Evolutionary conservation across 1,284 basidiomycete genomes (phyloP), one percentile per base, ranked within the genome.

Genomic region (Tilletia walkeri): DNA sequence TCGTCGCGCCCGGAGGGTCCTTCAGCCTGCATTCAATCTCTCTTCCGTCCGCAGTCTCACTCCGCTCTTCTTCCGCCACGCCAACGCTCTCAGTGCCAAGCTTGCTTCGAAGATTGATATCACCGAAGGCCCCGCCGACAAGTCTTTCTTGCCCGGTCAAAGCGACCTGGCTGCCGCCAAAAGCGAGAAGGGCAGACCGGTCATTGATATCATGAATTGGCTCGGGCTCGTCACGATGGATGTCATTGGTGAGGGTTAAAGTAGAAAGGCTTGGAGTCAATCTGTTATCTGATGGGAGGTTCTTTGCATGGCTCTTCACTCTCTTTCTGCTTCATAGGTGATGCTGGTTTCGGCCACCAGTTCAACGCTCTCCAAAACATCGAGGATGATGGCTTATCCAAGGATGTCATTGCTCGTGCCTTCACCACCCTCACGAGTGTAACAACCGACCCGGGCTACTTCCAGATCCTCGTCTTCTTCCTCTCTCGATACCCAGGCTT

Each of bases 11-110:
- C 63, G 79, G 2, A 77, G 78, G 45, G 75, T 82, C 47, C 49
- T 82, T 20, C 77, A 80, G 49, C 82, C 82, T 0, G 82, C 81
- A 0, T 82, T 83, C 68, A 73, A 68, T 49, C 69, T 74, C 0
- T 71, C 74, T 0, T 73, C 79, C 5, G 75, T 83, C 45, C 70
- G 78, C 7, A 75, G 77, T 30, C 68, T 83, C 2, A 74, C 66
- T 30, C 79, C 79, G 0, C 69, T 76, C 59, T 82, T 82, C 47
- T 73, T 75, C 65, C 66, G 67, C 34, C 75, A 80, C 53, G 72
- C 73, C 0, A 65, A 71, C 6, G 41, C 48, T 3, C 70, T 80
- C 10, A 67, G 67, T 2, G 68, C 69, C 4, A 72, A 77, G 63
- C 69, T 78, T 12, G 70, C 70, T 9, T 38, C 61, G 14, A 76